Base-by-base conservation (phyloP, 2,329 filamentous ascomycete genomes). In the Didymella exigua region DNA sequence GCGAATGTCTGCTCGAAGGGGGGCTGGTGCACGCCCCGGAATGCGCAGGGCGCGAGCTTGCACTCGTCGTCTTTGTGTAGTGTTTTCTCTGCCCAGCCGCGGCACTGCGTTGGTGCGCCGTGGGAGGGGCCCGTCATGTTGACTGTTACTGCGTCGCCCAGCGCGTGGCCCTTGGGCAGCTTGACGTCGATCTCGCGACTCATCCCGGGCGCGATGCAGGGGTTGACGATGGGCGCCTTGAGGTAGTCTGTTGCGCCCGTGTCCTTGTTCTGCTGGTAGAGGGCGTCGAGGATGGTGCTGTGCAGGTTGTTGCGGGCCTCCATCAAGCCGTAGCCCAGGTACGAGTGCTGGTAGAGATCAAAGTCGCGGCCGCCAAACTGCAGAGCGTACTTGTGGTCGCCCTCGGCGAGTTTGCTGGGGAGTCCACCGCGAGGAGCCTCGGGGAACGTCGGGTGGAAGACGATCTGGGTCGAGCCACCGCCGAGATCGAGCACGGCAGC, bases 311-410 rank as follows among this genome's bases (percentile, higher is more conserved):
- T 88, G 63, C 95, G 91, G 34, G 95, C 96, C 62, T 91, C 88
- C 93, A 98, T 99, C 55, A 99, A 83, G 61, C 95, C 95, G 73
- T 96, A 99, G 62, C 93, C 93, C 54, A 99, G 86, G 77, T 99
- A 96, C 11, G 93, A 98, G 80, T 99, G 93, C 77, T 99, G 95
- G 81, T 99, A 99, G 33, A 99, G 86, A 44, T 90, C 88, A 72
- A 98, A 99, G 61, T 93, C 82, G 62, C 91, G 89, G 58, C 93
- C 93, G 62, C 93, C 93, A 69, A 98, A 99, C 61, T 86, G 84
- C 55, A 99, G 87, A 47, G 88, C 84, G 78, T 98, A 99, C 79
- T 96, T 97, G 85, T 99, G 95, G 72, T 98, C 93, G 52, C 95
- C 95, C 37, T 93, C 89, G 16, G 88, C 84, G 69, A 99, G 84